Evolutionary conservation across 345 rosid species (phyloP).

Genomic region (Clausena lansium): DNA sequence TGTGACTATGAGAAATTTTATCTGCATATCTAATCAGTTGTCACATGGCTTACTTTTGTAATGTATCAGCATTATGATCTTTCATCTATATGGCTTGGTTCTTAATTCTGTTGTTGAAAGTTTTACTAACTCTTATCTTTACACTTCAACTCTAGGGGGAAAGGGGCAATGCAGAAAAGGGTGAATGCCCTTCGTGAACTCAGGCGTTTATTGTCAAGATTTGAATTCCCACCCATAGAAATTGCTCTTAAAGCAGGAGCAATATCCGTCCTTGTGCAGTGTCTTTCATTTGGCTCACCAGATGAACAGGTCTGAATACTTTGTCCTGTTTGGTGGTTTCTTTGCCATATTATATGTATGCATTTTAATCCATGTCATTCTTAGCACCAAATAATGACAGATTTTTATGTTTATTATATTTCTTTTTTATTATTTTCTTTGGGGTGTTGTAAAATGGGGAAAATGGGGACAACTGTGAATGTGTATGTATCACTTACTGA

Average conservation of each 20-base stretch:
- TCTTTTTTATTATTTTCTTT: background rate
- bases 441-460: background rate
- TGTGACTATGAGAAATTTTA: background rate
- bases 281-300: constrained; percentile 88
- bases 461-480: background rate
- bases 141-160: constrained; percentile 52
- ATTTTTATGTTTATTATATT: too few relatives aligned
- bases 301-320: constrained; percentile 74
- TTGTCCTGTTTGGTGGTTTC: constrained; percentile 3
- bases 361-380: background rate
- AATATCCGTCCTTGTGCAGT: constrained; percentile 75
- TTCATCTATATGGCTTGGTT: background rate
- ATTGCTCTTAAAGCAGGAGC: constrained; percentile 83
- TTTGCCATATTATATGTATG: background rate
- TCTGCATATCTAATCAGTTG: background rate
- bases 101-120: constrained; percentile 3
- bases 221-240: constrained; percentile 84
- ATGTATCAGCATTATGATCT: background rate
- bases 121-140: constrained; percentile 12
- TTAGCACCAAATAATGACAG: background rate
- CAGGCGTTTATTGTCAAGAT: constrained; percentile 77
- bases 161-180: constrained; percentile 82
- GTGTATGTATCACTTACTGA: background rate
- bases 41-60: background rate
- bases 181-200: constrained; percentile 80